Base-by-base conservation (phyloP, 345 rosid species). In the Anacardium occidentale region DNA sequence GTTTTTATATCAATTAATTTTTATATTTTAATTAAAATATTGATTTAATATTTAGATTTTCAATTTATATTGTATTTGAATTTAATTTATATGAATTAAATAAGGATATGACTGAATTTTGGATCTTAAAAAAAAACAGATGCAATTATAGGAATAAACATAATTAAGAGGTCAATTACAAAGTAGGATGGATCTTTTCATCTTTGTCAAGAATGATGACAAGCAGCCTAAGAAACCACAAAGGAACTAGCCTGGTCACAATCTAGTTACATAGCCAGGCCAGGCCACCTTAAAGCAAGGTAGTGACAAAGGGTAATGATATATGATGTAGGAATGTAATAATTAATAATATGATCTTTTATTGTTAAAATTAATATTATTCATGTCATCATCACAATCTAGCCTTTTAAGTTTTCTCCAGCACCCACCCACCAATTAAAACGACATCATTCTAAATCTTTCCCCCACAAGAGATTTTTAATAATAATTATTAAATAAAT, bases 401-500 rank as follows among this genome's bases (percentile, higher is more conserved):
- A 45, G 40, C 55, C 37, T 32, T 48, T 48, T 8, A 32, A 48
- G 59, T 61, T 62, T 61, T 59, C 53, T 15, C 52, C 51, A 57
- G 45, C 52, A 40, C 40, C 67, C 56, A 50, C 69, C 64, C 56
- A 60, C 80, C 72, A 72, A 72, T 77, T 60, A 72, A 72, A 72
- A 77, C 26, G 73, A 77, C 69, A 77, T 62, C 64, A 77, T 66
- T 61, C 64, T 48, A 18, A 44, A 15, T 17, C 60, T 62, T 71
- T 62, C 50, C 48, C 20, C 20, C 2, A 20, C 1, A n/a, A 44
- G 58, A 20, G 60, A 26, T 9, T 2, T 15, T 56, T 34, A 32
- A 67, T 67, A 5, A 67, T 71, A 10, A 7, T n/a, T n/a, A 2
- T 25, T 56, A 69, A 56, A 42, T 12, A 1, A 1, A 1, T 2